Evolutionary conservation across 306 rosid species (phyloP), one percentile per base, ranked within the genome.

Genomic region (Prunus mira): DNA sequence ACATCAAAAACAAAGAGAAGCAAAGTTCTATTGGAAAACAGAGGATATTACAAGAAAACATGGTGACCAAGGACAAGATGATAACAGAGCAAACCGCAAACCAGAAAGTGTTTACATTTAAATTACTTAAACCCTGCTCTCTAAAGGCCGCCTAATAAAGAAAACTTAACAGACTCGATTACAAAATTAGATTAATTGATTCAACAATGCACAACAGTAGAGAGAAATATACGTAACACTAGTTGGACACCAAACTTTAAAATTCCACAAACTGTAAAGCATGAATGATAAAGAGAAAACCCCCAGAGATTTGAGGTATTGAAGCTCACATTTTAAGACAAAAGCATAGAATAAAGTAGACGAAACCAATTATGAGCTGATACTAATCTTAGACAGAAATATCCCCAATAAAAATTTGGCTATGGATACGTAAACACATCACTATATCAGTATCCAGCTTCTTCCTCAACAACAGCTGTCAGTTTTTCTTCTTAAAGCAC

Each of bases 1-100:
- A 45, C 61, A 69, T 49, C 6, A 69, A 70, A 63, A 74, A 50
- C 75, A 63, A 22, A 76, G 41, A 58, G 9, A 75, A 51, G 57
- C 67, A 71, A 71, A 60, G 46, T 38, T 57, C 43, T 20, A 70
- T 73, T 14, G 15, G 19, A 17, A 27, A 69, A 66, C 30, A 28
- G 15, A 27, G 32, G 18, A 69, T 38, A 66, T 54, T 17, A 9
- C 17, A 5, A 3, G 22, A 24, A 12, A 50, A 49, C 28, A 38
- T 24, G 68, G 51, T 74, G 62, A 74, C n/a, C 1, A 22, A 25
- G 27, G 5, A 64, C 12, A 32, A 30, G 50, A 12, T 43, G 9
- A 76, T 3, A 0, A 8, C 5, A 24, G 13, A 49, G 74, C 27
- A 27, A 49, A 62, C 64, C 12, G 30, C 0, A 65, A 7, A 71